phyloP scores from a whole-genome alignment of 768 basidiomycete genomes.

The Russula emetica region DNA sequence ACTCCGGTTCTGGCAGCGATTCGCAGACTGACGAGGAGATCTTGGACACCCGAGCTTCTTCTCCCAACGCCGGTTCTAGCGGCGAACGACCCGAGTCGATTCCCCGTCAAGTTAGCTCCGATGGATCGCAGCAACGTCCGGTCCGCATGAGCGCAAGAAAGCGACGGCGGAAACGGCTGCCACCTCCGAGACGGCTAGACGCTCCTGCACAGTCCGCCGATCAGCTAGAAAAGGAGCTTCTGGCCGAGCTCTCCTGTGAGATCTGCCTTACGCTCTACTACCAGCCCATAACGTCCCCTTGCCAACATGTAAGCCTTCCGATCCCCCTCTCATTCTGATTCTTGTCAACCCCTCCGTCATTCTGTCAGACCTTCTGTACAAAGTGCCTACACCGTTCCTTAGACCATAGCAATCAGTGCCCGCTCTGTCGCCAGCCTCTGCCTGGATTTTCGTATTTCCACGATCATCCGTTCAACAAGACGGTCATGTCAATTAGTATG shows the following conservation, averaged over 20 bases:
- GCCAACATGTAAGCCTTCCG: conserved; percentile 72
- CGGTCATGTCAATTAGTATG: conserved; percentile 63
- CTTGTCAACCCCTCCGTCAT: conserved; percentile 1
- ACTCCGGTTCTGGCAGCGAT: conserved; percentile 31
- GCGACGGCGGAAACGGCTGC: conserved; percentile 31
- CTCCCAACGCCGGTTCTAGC: conserved; percentile 32
- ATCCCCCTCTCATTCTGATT: conserved; percentile 16
- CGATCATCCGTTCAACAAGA: conserved; percentile 71
- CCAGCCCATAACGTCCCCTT: conserved; percentile 88
- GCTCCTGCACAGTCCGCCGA: conserved; percentile 33
- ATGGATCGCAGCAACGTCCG: conserved; percentile 21
- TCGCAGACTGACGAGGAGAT: conserved; percentile 33
- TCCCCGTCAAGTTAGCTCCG: conserved; percentile 14
- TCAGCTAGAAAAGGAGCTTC: conserved; percentile 57
- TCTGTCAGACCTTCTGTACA: conserved; percentile 77
- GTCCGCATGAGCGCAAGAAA: conserved; percentile 32
- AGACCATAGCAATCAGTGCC: conserved; percentile 80
- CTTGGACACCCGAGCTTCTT: conserved; percentile 25
- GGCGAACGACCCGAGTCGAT: conserved; percentile 32
- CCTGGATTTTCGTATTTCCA: conserved; percentile 77
- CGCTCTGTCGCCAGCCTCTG: conserved; percentile 76
- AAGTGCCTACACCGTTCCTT: conserved; percentile 86
- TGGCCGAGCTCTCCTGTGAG: conserved; percentile 77
- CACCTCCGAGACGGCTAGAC: conserved; percentile 33
- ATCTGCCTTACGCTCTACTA: conserved; percentile 84